Evolutionary conservation across 2,329 filamentous ascomycete species (phyloP).

Genomic region (Lecanicillium sp.): DNA sequence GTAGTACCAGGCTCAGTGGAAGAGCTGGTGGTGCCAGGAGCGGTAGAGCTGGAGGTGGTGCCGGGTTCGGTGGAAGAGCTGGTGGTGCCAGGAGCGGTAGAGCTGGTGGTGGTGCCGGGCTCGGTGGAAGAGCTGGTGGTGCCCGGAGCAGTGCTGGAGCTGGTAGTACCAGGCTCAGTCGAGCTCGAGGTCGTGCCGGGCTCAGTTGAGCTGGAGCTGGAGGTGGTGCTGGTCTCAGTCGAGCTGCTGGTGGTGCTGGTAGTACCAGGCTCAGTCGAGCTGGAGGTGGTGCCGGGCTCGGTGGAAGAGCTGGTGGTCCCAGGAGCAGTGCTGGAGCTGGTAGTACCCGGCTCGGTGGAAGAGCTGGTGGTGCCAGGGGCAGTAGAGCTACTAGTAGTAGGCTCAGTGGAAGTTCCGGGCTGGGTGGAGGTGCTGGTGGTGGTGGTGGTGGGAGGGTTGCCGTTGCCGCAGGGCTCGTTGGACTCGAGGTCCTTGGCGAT

Average conservation of each 20-base stretch:
- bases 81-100: neutral
- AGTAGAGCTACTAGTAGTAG: neutral
- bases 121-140: slow-evolving; percentile 4
- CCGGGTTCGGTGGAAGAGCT: neutral
- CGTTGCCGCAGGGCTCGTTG: slow-evolving; percentile 41
- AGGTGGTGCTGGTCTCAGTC: slow-evolving; percentile 14
- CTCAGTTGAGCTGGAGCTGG: slow-evolving; percentile 9
- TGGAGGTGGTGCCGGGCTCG: neutral
- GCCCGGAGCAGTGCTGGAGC: neutral
- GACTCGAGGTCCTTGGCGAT: slow-evolving; percentile 44
- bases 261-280: neutral
- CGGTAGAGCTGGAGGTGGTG: neutral
- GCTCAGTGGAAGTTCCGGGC: too few species aligned
- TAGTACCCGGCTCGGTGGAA: neutral
- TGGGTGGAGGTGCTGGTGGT: slow-evolving; percentile 16
- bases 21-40: neutral
- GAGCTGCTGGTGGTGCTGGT: neutral
- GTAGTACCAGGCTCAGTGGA: neutral
- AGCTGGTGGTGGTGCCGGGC: neutral
- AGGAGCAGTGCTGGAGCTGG: neutral
- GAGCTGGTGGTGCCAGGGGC: neutral
- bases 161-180: neutral
- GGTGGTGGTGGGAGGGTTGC: slow-evolving; percentile 22
- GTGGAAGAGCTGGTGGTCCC: slow-evolving; percentile 8
- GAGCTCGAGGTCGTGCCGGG: neutral